Evolutionary conservation across 108 stramenopile genomes (phyloP).

Genomic region (Cyclotella sp.): DNA sequence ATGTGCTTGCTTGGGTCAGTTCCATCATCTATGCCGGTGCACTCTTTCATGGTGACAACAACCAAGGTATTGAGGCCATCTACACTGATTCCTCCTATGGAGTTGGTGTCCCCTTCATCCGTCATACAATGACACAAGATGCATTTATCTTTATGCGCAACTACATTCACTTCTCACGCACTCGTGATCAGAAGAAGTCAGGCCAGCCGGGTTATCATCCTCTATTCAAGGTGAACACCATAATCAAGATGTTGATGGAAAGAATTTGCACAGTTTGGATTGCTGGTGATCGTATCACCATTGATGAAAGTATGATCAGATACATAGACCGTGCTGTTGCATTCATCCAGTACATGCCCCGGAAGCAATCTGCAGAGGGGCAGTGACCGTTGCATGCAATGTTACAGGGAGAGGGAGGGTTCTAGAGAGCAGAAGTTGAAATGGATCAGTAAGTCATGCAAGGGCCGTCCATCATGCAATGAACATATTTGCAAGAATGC

Average conservation of each 20-base stretch:
- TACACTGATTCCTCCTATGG: not conserved
- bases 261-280: conserved; percentile 6
- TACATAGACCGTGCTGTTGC: conserved; percentile 23
- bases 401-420: not conserved
- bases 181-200: not conserved
- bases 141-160: conserved; percentile 11
- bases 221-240: conserved; percentile 15
- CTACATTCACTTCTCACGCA: conserved; percentile 23
- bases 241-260: not conserved
- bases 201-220: conserved; percentile 18
- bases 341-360: conserved; percentile 35
- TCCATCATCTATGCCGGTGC: conserved; percentile 1
- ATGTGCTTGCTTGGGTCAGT: not conserved
- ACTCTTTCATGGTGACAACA: not conserved
- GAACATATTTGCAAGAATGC: no score
- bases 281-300: conserved; percentile 11
- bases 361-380: no score
- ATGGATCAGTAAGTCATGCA: not conserved
- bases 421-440: not conserved
- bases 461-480: not conserved
- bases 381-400: not conserved
- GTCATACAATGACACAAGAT: conserved; percentile 11
- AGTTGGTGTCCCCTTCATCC: not conserved
- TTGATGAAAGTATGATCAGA: conserved; percentile 29
- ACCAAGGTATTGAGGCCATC: not conserved